phyloP scores from a whole-genome alignment of 495 filamentous ascomycete genomes.

The Darksidea phi region DNA sequence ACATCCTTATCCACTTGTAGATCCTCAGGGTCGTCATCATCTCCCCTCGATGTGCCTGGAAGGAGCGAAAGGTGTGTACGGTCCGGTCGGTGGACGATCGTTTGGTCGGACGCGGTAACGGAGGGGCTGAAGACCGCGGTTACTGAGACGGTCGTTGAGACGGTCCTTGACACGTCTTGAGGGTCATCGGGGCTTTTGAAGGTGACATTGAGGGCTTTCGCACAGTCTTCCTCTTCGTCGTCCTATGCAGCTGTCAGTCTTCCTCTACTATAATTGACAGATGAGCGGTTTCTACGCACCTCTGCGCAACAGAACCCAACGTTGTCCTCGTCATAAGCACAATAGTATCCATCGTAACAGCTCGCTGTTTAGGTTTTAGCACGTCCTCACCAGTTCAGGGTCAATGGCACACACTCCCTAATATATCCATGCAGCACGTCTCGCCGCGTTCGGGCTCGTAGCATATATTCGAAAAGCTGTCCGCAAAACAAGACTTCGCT shows the following conservation, averaged over 20 bases:
- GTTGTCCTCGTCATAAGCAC: slow-evolving; percentile 1
- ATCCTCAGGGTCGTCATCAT: background rate
- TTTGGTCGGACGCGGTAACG: background rate
- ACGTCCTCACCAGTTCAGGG: background rate
- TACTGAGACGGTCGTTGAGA: background rate
- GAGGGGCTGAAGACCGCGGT: slow-evolving; percentile 3
- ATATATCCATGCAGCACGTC: slow-evolving; percentile 14
- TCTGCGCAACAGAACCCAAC: slow-evolving; percentile 8
- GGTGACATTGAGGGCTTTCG: background rate
- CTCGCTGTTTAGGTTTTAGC: slow-evolving; percentile 4
- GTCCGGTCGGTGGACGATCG: slow-evolving; percentile 1
- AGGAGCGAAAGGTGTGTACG: background rate
- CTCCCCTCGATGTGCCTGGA: background rate
- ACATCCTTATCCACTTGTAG: background rate
- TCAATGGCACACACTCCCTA: background rate
- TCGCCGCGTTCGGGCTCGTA: slow-evolving; percentile 13
- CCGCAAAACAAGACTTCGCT: slow-evolving; percentile 1
- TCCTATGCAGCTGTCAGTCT: background rate
- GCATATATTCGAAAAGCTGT: slow-evolving; percentile 14
- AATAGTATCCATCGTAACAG: slow-evolving; percentile 11
- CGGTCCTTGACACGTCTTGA: background rate
- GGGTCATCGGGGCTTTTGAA: background rate
- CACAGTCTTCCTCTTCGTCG: background rate
- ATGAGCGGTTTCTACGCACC: background rate
- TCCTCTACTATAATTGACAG: background rate